phyloP scores from a whole-genome alignment of 257 asterid genomes.

The Voacanga thouarsii region DNA sequence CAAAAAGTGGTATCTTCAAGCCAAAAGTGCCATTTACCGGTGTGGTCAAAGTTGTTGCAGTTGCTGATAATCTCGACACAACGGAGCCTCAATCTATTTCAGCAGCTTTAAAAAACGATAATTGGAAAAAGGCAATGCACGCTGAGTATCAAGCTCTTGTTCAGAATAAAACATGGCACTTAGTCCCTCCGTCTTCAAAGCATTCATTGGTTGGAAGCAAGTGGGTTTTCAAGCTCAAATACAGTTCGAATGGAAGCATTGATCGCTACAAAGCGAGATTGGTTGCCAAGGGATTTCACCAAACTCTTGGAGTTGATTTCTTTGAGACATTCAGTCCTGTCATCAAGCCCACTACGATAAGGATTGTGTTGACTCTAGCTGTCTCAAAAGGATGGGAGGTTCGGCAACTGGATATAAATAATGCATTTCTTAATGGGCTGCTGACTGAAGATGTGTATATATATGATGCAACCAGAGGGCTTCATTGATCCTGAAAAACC shows the following conservation, averaged over 20 bases:
- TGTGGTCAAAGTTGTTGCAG: too few species aligned
- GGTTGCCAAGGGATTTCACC: neutral
- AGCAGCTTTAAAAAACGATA: too few species aligned
- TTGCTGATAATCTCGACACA: too few species aligned
- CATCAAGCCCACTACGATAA: neutral
- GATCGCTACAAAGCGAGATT: neutral
- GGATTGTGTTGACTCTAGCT: neutral
- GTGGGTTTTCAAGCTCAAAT: slow-evolving; percentile 1
- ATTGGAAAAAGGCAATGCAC: too few species aligned
- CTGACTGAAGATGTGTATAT: neutral
- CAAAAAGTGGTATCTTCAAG: neutral
- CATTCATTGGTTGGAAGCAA: neutral
- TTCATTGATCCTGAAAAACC: neutral
- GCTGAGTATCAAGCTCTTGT: too few species aligned
- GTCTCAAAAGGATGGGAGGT: neutral
- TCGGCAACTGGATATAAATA: neutral
- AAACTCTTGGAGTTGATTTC: neutral
- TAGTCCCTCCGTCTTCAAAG: too few species aligned
- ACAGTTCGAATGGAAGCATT: neutral
- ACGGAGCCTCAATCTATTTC: too few species aligned
- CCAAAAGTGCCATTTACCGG: too few species aligned
- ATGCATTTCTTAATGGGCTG: neutral
- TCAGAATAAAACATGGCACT: too few species aligned
- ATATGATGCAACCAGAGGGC: neutral
- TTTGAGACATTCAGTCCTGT: neutral